phyloP scores from a whole-genome alignment of 345 rosid genomes.

The Pistacia integerrima region DNA sequence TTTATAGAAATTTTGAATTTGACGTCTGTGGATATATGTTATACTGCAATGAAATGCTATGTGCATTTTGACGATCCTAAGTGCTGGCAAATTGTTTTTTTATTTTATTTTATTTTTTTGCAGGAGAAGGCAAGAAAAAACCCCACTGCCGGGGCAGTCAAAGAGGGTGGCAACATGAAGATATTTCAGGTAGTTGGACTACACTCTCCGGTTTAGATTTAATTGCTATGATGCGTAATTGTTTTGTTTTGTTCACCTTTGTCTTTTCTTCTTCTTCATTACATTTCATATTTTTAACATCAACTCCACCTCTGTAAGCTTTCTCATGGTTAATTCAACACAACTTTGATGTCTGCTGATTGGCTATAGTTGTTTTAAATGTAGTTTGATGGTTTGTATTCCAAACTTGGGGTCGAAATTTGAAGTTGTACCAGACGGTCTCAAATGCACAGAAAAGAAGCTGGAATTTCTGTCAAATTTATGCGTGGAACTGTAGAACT shows the following conservation, averaged over 20 bases:
- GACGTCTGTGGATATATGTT: conserved; percentile 1
- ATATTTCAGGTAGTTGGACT: neutral
- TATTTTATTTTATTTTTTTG: neutral
- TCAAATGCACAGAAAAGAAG: neutral
- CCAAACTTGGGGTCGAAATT: neutral
- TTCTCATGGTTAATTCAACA: no score
- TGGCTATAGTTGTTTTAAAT: neutral
- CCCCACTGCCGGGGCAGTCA: neutral
- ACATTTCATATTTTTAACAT: no score
- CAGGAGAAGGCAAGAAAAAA: conserved; percentile 32
- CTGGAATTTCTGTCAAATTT: neutral
- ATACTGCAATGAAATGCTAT: neutral
- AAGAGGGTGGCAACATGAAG: conserved; percentile 16
- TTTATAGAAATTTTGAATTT: neutral
- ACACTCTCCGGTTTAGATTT: neutral
- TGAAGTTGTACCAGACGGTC: neutral
- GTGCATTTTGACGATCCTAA: neutral
- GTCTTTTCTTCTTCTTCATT: neutral
- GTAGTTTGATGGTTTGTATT: neutral
- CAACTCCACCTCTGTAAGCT: no score
- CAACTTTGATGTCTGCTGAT: neutral
- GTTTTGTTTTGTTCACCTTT: neutral
- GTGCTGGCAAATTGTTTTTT: neutral
- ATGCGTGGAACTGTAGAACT: neutral
- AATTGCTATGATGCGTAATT: neutral